Evolutionary conservation across 176 grass and related monocot genomes (phyloP).

Genomic region (Carex cristatella): DNA sequence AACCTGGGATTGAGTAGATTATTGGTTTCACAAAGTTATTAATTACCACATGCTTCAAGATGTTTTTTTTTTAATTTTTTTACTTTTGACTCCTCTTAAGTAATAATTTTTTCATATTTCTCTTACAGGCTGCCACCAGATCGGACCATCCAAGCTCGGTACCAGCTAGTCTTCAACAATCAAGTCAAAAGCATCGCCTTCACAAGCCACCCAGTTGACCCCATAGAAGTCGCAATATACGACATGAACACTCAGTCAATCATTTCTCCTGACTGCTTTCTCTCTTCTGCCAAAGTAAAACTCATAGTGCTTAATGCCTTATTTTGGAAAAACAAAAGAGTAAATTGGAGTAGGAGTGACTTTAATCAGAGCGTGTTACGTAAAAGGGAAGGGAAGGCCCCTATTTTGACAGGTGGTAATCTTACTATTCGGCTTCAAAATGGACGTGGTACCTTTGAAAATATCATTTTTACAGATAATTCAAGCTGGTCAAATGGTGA

Average conservation of each 20-base stretch:
- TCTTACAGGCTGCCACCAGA: neutral
- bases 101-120: neutral
- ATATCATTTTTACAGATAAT: neutral
- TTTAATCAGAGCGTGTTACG: neutral
- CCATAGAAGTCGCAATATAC: neutral
- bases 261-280: neutral
- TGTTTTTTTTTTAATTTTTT: neutral
- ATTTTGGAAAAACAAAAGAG: neutral
- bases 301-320: neutral
- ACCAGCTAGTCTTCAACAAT: neutral
- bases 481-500: neutral
- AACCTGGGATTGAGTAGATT: too few species aligned
- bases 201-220: neutral
- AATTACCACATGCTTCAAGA: neutral
- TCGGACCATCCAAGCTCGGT: neutral
- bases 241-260: neutral
- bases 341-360: neutral
- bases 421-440: neutral
- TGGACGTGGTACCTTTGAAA: neutral
- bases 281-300: constrained; percentile 17
- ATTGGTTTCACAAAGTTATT: too few species aligned
- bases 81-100: neutral
- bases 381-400: neutral
- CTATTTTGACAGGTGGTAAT: neutral
- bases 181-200: neutral